A percentile compares a stretch with the other conserved stretches of the same genome.
These are phyloP conservation scores for Zygosaccharomyces rouxii DNA, from an alignment of 805 yeast species.

Conservation along the genomic window DNA sequence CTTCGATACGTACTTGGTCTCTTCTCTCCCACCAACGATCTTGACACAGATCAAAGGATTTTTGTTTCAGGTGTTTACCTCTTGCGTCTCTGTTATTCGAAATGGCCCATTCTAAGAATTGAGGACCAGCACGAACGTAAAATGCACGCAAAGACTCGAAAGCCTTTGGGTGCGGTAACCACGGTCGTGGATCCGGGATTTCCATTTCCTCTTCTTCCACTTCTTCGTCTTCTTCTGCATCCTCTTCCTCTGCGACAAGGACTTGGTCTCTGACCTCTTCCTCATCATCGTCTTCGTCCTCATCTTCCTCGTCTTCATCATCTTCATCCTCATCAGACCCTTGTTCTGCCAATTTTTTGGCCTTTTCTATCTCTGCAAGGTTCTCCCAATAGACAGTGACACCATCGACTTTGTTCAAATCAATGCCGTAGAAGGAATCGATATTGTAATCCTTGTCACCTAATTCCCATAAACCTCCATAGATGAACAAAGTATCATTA, in stretches of 20 bases:
- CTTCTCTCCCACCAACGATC: conserved; percentile 99
- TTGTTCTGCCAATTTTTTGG: conserved; percentile 46
- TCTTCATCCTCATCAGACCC: conserved; percentile 60
- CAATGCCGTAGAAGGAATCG: conserved; percentile 82
- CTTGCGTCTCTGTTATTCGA: conserved; percentile 79
- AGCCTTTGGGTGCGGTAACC: conserved; percentile 96
- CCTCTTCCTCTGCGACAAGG: conserved; percentile 39
- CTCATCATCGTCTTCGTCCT: conserved; percentile 57
- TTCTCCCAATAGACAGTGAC: conserved; percentile 89
- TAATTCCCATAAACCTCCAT: conserved; percentile 85
- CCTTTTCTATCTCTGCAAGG: conserved; percentile 49
- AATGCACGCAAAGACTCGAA: conserved; percentile 81
- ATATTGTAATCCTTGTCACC: conserved; percentile 82
- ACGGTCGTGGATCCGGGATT: conserved; percentile 88
- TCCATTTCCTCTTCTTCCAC: conserved; percentile 57
- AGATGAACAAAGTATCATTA: conserved; percentile 77
- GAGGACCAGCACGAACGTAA: conserved; percentile 80
- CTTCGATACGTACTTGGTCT: conserved; percentile 82
- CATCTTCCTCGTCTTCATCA: conserved; percentile 68
- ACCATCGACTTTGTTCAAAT: conserved; percentile 83
- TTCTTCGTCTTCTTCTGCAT: conserved; percentile 29
- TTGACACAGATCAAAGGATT: conserved; percentile 86
- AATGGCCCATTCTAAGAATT: conserved; percentile 89
- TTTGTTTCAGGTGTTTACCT: conserved; percentile 84
- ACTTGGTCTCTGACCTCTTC: conserved; percentile 41